Evolutionary conservation across 176 grass and related monocot species (phyloP).

Genomic region (Zoysia japonica): DNA sequence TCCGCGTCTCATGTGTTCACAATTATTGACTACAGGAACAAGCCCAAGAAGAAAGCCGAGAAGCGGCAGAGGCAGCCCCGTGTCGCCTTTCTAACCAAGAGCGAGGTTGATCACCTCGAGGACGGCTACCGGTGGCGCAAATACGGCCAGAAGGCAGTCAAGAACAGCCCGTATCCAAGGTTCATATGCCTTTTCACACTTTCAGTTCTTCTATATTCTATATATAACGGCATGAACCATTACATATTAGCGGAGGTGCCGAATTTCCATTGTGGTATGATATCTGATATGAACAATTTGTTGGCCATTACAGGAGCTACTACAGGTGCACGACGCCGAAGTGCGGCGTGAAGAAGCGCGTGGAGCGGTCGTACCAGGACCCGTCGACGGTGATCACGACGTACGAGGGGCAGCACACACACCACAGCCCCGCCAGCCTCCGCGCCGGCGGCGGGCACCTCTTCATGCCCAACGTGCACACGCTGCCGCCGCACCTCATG

Average conservation of each 20-base stretch:
- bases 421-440: conserved; percentile 72
- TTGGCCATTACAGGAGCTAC: conserved; percentile 63
- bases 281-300: neutral
- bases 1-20: neutral
- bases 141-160: conserved; percentile 98
- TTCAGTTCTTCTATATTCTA: neutral
- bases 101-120: conserved; percentile 97
- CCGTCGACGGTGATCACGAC: conserved; percentile 83
- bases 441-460: conserved; percentile 49
- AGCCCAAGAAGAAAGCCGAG: conserved; percentile 77
- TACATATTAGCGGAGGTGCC: neutral
- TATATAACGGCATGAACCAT: conserved; percentile 17
- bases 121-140: conserved; percentile 99
- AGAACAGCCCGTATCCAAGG: conserved; percentile 98
- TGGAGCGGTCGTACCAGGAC: conserved; percentile 91
- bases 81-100: conserved; percentile 88
- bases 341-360: conserved; percentile 93
- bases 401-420: conserved; percentile 91
- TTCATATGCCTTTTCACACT: conserved; percentile 17
- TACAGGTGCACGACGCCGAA: conserved; percentile 90
- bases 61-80: conserved; percentile 73
- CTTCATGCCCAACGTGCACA: conserved; percentile 34
- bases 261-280: neutral
- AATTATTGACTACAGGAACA: conserved; percentile 45
- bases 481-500: conserved; percentile 36